Percentiles rank a stretch among this genome's conserved stretches.
Conservation (phyloP, 371 early-diverging fungal genomes). For the Apophysomyces elegans region DNA sequence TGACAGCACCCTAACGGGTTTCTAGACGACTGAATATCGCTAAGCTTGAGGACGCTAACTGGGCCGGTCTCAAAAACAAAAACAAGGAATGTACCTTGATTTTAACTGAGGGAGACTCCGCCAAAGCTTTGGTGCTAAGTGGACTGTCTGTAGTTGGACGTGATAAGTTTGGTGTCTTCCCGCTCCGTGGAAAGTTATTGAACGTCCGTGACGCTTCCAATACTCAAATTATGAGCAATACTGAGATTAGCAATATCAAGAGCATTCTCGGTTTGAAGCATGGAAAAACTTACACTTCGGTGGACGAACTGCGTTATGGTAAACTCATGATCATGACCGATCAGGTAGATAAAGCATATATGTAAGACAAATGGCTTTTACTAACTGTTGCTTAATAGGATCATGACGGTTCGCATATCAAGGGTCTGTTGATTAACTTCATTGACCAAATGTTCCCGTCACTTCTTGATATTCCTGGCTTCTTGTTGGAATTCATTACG, state of each 20-base stretch:
- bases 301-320: slow-evolving; percentile 92
- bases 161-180: slow-evolving; percentile 98
- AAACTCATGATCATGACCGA: slow-evolving; percentile 99
- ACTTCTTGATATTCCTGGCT: slow-evolving; percentile 93
- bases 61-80: slow-evolving; percentile 84
- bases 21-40: slow-evolving; percentile 82
- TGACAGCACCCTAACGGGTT: not conserved
- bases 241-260: slow-evolving; percentile 94
- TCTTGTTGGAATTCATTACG: slow-evolving; percentile 98
- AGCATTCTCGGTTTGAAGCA: slow-evolving; percentile 98
- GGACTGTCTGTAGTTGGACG: slow-evolving; percentile 96
- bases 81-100: slow-evolving; percentile 95
- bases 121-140: slow-evolving; percentile 95
- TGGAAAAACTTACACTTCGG: slow-evolving; percentile 78
- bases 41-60: slow-evolving; percentile 99
- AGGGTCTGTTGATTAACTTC: slow-evolving; percentile 99
- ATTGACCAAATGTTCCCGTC: slow-evolving; percentile 98
- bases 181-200: slow-evolving; percentile 98
- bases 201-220: slow-evolving; percentile 97
- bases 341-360: slow-evolving; percentile 66
- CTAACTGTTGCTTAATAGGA: slow-evolving; percentile 59
- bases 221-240: slow-evolving; percentile 84
- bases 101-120: slow-evolving; percentile 99
- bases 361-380: not conserved
- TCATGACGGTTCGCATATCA: slow-evolving; percentile 99